Base-by-base conservation (phyloP, 1,139 yeast genomes). In the Suhomyces guaymorum region DNA sequence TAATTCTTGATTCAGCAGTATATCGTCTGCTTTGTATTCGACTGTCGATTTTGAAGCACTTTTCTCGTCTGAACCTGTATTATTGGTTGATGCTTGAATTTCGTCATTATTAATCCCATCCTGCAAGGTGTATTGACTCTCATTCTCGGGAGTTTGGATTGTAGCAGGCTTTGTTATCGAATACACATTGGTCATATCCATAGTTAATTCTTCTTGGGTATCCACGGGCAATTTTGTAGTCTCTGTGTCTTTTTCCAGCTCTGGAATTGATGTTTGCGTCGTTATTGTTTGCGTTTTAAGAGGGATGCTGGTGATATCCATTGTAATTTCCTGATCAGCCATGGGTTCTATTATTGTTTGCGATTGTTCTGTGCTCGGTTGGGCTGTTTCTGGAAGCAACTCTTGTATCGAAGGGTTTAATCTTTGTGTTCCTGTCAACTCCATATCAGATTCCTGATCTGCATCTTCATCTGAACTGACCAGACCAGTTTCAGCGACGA, bases 361-460 rank as follows among this genome's bases (percentile, higher is more conserved):
- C n/a, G n/a, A n/a, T n/a, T n/a, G n/a, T n/a, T n/a, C n/a, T n/a
- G n/a, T n/a, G n/a, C n/a, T n/a, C n/a, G n/a, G n/a, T n/a, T n/a
- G n/a, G n/a, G 14, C 30, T 7, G 30, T 24, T n/a, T 13, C 27
- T 10, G 28, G 16, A 4, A 26, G 32, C 5, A 24, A 12, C 14
- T 30, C 30, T 8, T 26, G 28, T 23, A 14, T 14, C 2, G 11
- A 7, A 12, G 21, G 24, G 3, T 10, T 11, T 9, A 26, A 27
- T 26, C 20, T 40, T 11, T 37, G 47, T 9, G 42, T 40, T 9
- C 38, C 50, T 8, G 60, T 56, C 15, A 53, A 34, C 30, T 56
- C 60, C 60, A 56, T 56, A 11, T 52, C 59, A 6, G 37, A 48
- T 24, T 37, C 51, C 5, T 26, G 14, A n/a, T n/a, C n/a, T n/a